phyloP scores from a whole-genome alignment of 805 yeast genomes.

The Wickerhamiella lipophila region DNA sequence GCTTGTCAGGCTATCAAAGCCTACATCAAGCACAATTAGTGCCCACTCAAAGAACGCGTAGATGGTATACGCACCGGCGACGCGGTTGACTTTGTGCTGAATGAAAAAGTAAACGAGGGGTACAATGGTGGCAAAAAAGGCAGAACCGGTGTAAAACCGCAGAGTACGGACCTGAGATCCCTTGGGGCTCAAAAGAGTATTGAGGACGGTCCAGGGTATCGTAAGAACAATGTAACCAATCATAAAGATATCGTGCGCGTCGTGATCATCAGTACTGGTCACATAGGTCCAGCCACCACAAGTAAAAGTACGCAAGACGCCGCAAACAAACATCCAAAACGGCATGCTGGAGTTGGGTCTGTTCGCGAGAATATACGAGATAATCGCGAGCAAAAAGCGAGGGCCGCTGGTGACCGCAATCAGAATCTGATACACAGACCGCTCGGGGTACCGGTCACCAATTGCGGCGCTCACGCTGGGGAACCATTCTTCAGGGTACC shows the following conservation, averaged over 20 bases:
- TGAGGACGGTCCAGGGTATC: slow-evolving; percentile 74
- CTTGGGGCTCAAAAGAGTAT: slow-evolving; percentile 42
- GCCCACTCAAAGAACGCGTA: slow-evolving; percentile 96
- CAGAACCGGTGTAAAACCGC: slow-evolving; percentile 40
- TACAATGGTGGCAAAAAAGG: slow-evolving; percentile 57
- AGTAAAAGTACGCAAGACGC: slow-evolving; percentile 79
- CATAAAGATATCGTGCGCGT: slow-evolving; percentile 93
- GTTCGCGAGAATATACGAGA: slow-evolving; percentile 34
- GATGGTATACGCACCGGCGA: slow-evolving; percentile 89
- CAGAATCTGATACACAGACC: slow-evolving; percentile 79
- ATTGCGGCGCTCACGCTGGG: slow-evolving; percentile 95
- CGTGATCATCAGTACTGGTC: slow-evolving; percentile 94
- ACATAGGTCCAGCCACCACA: slow-evolving; percentile 99
- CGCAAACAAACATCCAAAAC: slow-evolving; percentile 33
- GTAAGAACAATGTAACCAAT: slow-evolving; percentile 77
- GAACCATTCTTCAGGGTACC: slow-evolving; percentile 97
- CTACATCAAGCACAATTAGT: slow-evolving; percentile 67
- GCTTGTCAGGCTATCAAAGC: slow-evolving; percentile 70
- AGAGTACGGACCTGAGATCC: slow-evolving; percentile 35
- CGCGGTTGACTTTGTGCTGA: slow-evolving; percentile 77
- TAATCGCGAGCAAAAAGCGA: slow-evolving; percentile 52
- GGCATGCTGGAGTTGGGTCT: slow-evolving; percentile 30
- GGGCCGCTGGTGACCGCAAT: slow-evolving; percentile 94
- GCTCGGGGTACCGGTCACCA: slow-evolving; percentile 93
- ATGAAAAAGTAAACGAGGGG: slow-evolving; percentile 84